Base-by-base conservation (phyloP, 176 grass and related monocot species). In the Chloris gayana region DNA sequence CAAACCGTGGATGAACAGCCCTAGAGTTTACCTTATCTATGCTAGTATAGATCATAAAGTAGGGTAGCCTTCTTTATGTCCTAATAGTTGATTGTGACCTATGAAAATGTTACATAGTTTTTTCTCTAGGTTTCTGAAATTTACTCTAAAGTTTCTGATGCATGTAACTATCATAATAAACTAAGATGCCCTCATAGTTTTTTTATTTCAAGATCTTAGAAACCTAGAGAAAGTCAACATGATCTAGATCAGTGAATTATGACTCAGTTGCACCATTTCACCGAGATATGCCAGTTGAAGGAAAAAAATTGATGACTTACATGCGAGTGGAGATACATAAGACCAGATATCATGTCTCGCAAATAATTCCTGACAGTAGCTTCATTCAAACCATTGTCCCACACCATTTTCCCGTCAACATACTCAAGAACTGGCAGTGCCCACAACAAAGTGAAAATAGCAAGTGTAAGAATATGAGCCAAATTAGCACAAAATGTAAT, bases 301-400 rank as follows among this genome's bases (percentile, higher is more conserved):
- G 7, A 72, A 75, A 59, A n/a, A 61, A 14, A 22, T 10, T 47
- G 50, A 54, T 34, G 80, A 69, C 87, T 92, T 93, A 98, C 92
- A 91, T 98, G 90, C 81, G 90, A 84, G 61, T 98, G 95, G 50
- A 98, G 95, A 79, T 95, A 98, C 74, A 94, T 87, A 39, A 98
- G 81, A 69, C 90, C 90, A 76, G 84, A 89, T 80, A 98, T 74
- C 39, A 98, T 94, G 82, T 87, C 92, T 74, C 90, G 83, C 69
- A 98, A 66, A 64, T 93, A 98, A 78, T 81, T 92, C 82, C 90
- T 89, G 63, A 83, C 75, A 31, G 88, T 86, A 87, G 27, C 77
- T 89, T 95, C 92, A 46, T 81, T 84, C 82, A 95, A 76, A 82
- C 84, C 89, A 44, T 83, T 85, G 46, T 89, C 84, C 73, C 84